Evolutionary conservation across 768 basidiomycete genomes (phyloP).

Genomic region (Dendrothele bispora): DNA sequence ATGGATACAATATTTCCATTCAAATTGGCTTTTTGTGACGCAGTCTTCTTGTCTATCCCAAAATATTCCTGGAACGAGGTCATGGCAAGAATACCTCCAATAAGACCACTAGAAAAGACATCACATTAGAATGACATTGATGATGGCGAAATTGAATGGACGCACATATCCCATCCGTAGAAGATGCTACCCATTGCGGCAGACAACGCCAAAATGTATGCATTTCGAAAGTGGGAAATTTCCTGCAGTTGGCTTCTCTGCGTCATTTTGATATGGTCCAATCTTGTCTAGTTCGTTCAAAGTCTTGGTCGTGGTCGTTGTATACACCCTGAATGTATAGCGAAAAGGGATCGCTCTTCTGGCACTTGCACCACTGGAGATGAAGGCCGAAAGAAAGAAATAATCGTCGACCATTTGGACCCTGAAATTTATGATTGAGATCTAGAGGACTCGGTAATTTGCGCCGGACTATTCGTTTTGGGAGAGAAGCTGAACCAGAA

Average conservation of each 20-base stretch:
- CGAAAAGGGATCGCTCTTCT: no score
- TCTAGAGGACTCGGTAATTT: no score
- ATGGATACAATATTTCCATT: slow-evolving; percentile 54
- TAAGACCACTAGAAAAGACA: slow-evolving; percentile 35
- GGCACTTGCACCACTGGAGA: no score
- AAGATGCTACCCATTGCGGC: slow-evolving; percentile 49
- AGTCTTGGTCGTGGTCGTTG: no score
- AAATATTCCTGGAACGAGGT: slow-evolving; percentile 48
- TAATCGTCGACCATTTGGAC: no score
- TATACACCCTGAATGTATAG: no score
- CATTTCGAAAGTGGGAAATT: slow-evolving; percentile 37
- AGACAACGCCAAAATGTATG: slow-evolving; percentile 43
- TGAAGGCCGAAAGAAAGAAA: no score
- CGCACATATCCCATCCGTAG: slow-evolving; percentile 48
- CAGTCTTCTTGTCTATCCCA: slow-evolving; percentile 38
- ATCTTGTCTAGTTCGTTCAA: no score
- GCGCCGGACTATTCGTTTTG: no score
- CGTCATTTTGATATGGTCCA: slow-evolving; percentile 28
- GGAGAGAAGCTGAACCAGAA: no score
- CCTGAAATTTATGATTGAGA: no score
- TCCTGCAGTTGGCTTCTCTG: slow-evolving; percentile 22
- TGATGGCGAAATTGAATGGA: neutral
- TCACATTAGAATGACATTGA: slow-evolving; percentile 5
- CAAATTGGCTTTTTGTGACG: slow-evolving; percentile 38
- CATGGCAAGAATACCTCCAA: slow-evolving; percentile 48